Evolutionary conservation across 768 basidiomycete species (phyloP), one percentile per base, ranked within the genome.

Genomic region (Serendipita sp.): DNA sequence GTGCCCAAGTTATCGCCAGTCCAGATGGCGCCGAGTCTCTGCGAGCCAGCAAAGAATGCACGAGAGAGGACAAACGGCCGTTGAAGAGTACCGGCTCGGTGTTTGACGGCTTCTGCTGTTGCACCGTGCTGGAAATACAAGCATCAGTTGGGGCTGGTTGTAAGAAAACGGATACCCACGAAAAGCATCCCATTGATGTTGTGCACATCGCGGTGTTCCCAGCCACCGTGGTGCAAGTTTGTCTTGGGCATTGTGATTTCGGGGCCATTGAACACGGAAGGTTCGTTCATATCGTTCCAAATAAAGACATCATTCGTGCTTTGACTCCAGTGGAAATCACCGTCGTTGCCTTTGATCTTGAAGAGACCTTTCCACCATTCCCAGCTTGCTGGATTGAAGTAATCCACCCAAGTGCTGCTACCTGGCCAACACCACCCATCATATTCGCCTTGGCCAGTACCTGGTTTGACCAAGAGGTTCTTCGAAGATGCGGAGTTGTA

Each of bases 281-380:
- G 96, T 90, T 98, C 96, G 67, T 97, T 97, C 96, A 99, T 99
- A 70, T 99, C 96, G 71, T 98, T 98, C 96, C 96, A 99, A 67
- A 98, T 92, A 71, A 85, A 86, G 14, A 97, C 80, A 67, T 83
- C 81, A 31, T 85, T 82, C 1, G 90, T 91, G 67, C 93, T 88
- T 65, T 88, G 74, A 0, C 77, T 81, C 86, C 90, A 90, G 4
- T 82, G 75, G 81, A 84, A 90, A n/a, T 77, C 74, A 50, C 77
- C 80, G 53, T 75, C 71, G 41, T 77, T 73, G 7, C 76, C 61
- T 24, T 63, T 64, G 11, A 53, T 77, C 72, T 85, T 86, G 78
- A 96, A 98, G 64, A 95, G 76, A 3, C 78, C 76, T 64, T 78
- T 85, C 94, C 94, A 99, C 85, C 92, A 92, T 38, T 82, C 79